Percentiles rank a stretch among this genome's conserved stretches.
These are phyloP conservation scores for Elsinoe batatas DNA, from an alignment of 2,329 filamentous ascomycete species.

Conservation along the genomic window DNA sequence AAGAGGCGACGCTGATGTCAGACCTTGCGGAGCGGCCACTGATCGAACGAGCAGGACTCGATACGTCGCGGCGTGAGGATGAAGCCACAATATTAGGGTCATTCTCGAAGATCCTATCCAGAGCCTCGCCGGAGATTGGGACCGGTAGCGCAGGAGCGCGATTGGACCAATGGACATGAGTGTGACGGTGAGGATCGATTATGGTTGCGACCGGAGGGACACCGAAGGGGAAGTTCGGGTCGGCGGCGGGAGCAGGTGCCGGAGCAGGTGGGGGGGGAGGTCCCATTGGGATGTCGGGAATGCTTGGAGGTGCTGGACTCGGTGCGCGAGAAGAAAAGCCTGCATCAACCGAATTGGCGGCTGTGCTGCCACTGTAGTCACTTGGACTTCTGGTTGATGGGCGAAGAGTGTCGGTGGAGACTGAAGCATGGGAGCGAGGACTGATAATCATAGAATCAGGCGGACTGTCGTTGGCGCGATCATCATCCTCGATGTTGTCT, in stretches of 20 bases:
- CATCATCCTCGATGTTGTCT: not conserved
- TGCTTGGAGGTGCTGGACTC: not conserved
- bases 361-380: not conserved
- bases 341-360: not conserved
- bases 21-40: not conserved
- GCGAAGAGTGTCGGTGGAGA: not conserved
- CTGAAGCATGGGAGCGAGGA: not conserved
- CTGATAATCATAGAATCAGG: not conserved
- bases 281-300: too few relatives aligned
- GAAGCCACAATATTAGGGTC: not conserved
- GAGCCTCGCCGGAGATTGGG: not conserved
- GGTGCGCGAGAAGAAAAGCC: not conserved
- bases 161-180: not conserved
- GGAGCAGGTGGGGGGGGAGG: too few relatives aligned
- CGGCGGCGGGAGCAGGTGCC: too few relatives aligned
- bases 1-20: not conserved
- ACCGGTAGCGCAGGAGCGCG: not conserved
- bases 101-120: not conserved
- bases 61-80: not conserved
- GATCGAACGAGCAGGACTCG: not conserved
- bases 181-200: not conserved
- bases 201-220: not conserved
- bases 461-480: not conserved
- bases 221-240: not conserved
- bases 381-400: not conserved